Percentiles rank a stretch among this genome's conserved stretches.
phyloP scores from a whole-genome alignment of 768 basidiomycete species.

The Dacryopinax primogenitus region DNA sequence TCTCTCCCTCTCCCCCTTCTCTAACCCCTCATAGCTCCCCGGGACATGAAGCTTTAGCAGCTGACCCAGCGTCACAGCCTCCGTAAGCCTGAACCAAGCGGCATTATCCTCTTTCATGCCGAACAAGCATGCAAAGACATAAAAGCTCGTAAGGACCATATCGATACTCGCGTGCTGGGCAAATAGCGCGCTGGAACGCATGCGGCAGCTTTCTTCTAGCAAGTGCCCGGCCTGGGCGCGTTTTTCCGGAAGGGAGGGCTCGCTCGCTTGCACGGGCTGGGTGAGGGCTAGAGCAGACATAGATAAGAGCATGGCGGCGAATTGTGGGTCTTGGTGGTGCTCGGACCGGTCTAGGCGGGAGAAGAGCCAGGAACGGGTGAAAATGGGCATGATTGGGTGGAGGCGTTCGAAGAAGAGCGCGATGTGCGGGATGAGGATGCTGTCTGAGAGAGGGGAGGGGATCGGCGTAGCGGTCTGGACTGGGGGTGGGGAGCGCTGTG shows the following conservation, averaged over 20 bases:
- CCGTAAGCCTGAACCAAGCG: conserved; percentile 18
- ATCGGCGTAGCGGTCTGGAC: not conserved
- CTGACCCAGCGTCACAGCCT: conserved; percentile 19
- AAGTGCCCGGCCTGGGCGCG: conserved; percentile 17
- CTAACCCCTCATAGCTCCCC: conserved; percentile 12
- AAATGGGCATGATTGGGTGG: conserved; percentile 22
- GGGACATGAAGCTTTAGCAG: conserved; percentile 16
- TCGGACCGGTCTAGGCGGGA: conserved; percentile 11
- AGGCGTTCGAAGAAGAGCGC: conserved; percentile 21
- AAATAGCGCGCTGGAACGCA: conserved; percentile 17
- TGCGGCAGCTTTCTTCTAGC: conserved; percentile 19
- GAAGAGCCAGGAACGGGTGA: conserved; percentile 15
- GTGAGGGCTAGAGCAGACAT: conserved; percentile 18
- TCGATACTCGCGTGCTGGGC: conserved; percentile 16
- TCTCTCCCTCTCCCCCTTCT: conserved; percentile 14
- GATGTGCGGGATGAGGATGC: conserved; percentile 20
- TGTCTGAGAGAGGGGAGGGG: conserved; percentile 14
- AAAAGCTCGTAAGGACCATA: conserved; percentile 17
- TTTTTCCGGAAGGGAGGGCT: conserved; percentile 9
- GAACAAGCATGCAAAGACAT: conserved; percentile 22
- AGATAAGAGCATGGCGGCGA: conserved; percentile 17
- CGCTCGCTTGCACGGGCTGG: conserved; percentile 19
- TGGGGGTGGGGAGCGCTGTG: not conserved
- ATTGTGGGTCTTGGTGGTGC: conserved; percentile 13
- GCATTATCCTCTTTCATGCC: conserved; percentile 19